phyloP scores from a whole-genome alignment of 768 basidiomycete genomes.

The Boletus huronensis region DNA sequence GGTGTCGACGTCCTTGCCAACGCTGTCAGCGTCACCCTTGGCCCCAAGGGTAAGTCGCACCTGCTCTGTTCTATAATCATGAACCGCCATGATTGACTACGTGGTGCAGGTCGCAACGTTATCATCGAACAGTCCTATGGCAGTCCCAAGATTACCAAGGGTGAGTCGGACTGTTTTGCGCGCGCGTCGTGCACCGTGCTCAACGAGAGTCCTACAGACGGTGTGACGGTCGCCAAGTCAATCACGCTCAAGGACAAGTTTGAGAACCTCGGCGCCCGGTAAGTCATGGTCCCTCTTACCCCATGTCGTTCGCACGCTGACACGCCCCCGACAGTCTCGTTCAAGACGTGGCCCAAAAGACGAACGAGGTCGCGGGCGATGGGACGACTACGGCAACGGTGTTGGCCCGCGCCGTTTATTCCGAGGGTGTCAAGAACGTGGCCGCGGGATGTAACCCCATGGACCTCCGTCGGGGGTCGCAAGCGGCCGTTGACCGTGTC shows the following conservation, averaged over 20 bases:
- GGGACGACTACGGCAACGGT: conserved; percentile 98
- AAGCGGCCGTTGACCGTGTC: conserved; percentile 94
- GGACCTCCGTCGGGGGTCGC: conserved; percentile 98
- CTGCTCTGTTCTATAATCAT: too few species aligned
- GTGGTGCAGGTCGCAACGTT: conserved; percentile 78
- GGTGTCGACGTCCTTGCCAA: conserved; percentile 97
- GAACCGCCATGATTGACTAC: conserved; percentile 9
- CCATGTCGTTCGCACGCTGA: conserved; percentile 4
- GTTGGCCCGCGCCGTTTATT: conserved; percentile 94
- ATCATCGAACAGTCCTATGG: conserved; percentile 95
- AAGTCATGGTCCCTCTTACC: conserved; percentile 27
- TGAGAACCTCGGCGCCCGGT: conserved; percentile 98
- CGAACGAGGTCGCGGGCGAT: conserved; percentile 96
- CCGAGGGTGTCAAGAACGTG: conserved; percentile 98
- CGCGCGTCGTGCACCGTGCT: not conserved
- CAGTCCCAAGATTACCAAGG: conserved; percentile 94
- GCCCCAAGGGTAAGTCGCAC: conserved; percentile 77
- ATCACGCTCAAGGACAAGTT: conserved; percentile 96
- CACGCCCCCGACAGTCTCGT: conserved; percentile 57
- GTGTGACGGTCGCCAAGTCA: conserved; percentile 96
- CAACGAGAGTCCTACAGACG: conserved; percentile 52
- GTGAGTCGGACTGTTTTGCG: conserved; percentile 37
- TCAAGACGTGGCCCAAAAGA: conserved; percentile 94
- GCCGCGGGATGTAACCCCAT: conserved; percentile 99
- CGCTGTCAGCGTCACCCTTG: conserved; percentile 93